Evolutionary conservation across 768 basidiomycete species (phyloP).

Genomic region (Calocybe gangraenosa): DNA sequence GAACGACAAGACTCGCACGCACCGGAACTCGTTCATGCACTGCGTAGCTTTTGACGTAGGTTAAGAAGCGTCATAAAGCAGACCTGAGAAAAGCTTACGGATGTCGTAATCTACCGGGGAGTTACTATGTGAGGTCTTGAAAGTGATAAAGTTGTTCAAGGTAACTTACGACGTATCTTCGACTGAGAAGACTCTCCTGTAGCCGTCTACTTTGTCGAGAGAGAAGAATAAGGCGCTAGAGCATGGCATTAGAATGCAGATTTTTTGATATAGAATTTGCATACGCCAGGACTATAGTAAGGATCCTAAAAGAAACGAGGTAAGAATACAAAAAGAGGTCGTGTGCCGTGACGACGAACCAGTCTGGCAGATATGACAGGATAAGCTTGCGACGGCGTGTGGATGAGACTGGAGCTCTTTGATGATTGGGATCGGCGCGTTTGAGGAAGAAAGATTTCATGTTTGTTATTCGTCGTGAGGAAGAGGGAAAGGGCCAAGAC

Average conservation of each 20-base stretch:
- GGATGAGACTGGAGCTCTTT: constrained; percentile 24
- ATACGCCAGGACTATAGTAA: constrained; percentile 66
- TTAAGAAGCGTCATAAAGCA: background rate
- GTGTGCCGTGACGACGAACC: constrained; percentile 37
- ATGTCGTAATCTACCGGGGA: constrained; percentile 30
- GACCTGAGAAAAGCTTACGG: constrained; percentile 29
- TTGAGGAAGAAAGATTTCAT: constrained; percentile 26
- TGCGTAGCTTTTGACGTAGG: constrained; percentile 46
- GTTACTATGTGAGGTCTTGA: constrained; percentile 15
- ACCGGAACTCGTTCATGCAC: constrained; percentile 78
- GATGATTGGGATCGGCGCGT: constrained; percentile 11
- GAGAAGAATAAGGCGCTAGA: constrained; percentile 57
- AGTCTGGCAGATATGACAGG: constrained; percentile 70
- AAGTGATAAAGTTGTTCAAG: background rate
- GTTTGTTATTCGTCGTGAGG: constrained; percentile 3
- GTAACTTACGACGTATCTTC: constrained; percentile 66
- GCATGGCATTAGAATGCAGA: background rate
- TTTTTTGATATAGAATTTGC: constrained; percentile 24
- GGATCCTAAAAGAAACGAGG: constrained; percentile 40
- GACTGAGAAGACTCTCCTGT: constrained; percentile 74
- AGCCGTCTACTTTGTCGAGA: constrained; percentile 65
- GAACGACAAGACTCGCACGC: no score
- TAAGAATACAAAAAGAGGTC: background rate
- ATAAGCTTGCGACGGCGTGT: constrained; percentile 40
- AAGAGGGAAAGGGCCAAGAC: constrained; percentile 3